phyloP scores from a whole-genome alignment of 73 alveolate genomes.

The Loxodes magnus region DNA sequence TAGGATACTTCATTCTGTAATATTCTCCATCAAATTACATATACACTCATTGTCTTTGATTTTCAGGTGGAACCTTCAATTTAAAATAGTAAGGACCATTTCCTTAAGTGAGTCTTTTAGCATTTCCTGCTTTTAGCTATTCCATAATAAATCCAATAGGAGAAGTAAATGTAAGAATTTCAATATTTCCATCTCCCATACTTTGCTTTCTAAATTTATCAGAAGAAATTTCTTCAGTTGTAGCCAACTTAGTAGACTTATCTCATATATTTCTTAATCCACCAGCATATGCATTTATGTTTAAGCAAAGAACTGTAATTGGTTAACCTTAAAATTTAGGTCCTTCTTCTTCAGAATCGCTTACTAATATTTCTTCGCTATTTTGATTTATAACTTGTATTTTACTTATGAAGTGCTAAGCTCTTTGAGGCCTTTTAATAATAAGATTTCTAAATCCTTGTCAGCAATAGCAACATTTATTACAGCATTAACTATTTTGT shows the following conservation, averaged over 20 bases:
- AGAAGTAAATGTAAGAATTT: slow-evolving; percentile 38
- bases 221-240: slow-evolving; percentile 16
- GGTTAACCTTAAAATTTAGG: slow-evolving; percentile 58
- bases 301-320: slow-evolving; percentile 54
- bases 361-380: neutral
- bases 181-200: slow-evolving; percentile 52
- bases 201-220: slow-evolving; percentile 18
- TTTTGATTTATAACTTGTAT: slow-evolving; percentile 4
- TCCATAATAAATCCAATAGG: slow-evolving; percentile 35
- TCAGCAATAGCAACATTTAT: slow-evolving; percentile 69
- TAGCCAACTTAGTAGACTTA: too few relatives aligned
- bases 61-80: slow-evolving; percentile 31
- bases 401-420: slow-evolving; percentile 4
- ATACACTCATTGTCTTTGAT: slow-evolving; percentile 16
- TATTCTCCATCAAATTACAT: slow-evolving; percentile 62
- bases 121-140: slow-evolving; percentile 30
- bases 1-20: too few relatives aligned
- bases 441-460: slow-evolving; percentile 80
- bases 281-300: slow-evolving; percentile 71
- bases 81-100: slow-evolving; percentile 48
- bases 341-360: neutral
- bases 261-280: slow-evolving; percentile 78
- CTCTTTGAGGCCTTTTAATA: slow-evolving; percentile 7
- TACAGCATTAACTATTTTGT: slow-evolving; percentile 44
- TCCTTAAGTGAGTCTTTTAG: slow-evolving; percentile 39